A percentile compares a stretch with the other conserved stretches of the same genome.
phyloP scores from a whole-genome alignment of 805 yeast genomes.

The Teunomyces lycoperdinae region DNA sequence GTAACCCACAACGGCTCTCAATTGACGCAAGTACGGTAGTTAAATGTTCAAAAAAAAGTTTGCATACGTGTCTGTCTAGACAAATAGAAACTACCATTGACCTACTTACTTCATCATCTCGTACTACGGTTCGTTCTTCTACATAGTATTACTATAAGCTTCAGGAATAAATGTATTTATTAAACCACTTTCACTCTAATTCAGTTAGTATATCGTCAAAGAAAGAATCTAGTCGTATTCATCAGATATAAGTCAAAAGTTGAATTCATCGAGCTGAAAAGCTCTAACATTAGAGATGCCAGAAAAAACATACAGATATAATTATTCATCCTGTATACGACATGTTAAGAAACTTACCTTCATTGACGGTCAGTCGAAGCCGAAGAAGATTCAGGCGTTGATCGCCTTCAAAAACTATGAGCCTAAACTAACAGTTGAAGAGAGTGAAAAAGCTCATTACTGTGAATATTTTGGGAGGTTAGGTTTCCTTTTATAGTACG shows the following conservation, averaged over 20 bases:
- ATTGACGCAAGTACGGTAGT: no score
- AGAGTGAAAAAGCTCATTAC: background rate
- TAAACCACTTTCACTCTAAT: background rate
- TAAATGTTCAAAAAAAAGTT: no score
- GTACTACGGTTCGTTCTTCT: no score
- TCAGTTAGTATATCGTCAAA: constrained; percentile 1
- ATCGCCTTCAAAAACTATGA: background rate
- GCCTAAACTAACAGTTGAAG: background rate
- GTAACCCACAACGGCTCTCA: no score
- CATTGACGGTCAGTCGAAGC: background rate
- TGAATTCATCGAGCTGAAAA: constrained; percentile 76
- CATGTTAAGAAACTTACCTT: background rate
- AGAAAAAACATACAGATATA: constrained; percentile 60
- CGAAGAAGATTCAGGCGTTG: background rate
- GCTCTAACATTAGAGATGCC: constrained; percentile 93
- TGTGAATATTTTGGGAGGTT: background rate
- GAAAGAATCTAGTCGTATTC: constrained; percentile 4
- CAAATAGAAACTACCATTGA: no score
- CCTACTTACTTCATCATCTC: no score
- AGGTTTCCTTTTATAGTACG: background rate
- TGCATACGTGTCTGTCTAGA: no score
- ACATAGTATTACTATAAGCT: no score
- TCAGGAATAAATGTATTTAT: background rate
- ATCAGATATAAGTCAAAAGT: constrained; percentile 69
- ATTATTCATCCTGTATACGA: constrained; percentile 34